These are phyloP conservation scores for Penicillium herquei DNA, from an alignment of 495 filamentous ascomycete species.

Conservation along the genomic window DNA sequence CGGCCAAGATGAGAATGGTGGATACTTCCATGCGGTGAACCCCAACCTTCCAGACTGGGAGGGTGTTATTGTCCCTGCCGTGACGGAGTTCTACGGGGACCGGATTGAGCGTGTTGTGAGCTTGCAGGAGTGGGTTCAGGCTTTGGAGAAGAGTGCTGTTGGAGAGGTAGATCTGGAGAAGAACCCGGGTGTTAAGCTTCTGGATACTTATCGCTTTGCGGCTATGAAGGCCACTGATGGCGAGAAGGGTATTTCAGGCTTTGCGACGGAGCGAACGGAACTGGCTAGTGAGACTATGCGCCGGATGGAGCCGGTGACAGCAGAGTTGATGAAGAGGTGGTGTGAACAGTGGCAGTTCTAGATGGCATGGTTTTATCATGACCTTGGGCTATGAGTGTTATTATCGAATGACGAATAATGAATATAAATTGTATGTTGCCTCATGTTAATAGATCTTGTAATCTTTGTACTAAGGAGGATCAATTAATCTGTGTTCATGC, in stretches of 20 bases:
- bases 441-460: too few species aligned
- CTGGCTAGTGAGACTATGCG: slow-evolving; percentile 16
- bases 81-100: slow-evolving; percentile 14
- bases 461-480: too few species aligned
- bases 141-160: slow-evolving; percentile 7
- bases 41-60: slow-evolving; percentile 8
- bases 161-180: slow-evolving; percentile 11
- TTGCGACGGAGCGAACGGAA: slow-evolving; percentile 15
- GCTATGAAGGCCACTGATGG: neutral
- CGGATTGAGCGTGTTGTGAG: slow-evolving; percentile 12
- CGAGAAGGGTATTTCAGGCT: neutral
- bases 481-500: too few species aligned
- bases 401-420: too few species aligned
- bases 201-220: slow-evolving; percentile 14
- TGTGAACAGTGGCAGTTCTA: slow-evolving; percentile 23
- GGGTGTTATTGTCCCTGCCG: slow-evolving; percentile 2
- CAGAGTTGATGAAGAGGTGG: slow-evolving; percentile 25
- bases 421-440: too few species aligned
- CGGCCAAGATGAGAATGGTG: neutral
- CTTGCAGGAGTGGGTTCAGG: slow-evolving; percentile 16
- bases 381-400: too few species aligned
- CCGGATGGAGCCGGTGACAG: slow-evolving; percentile 14
- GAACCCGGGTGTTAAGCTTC: slow-evolving; percentile 24
- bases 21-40: slow-evolving; percentile 21
- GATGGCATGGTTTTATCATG: neutral